Evolutionary conservation across 192 early-diverging fungal genomes (phyloP).

Genomic region (Backusella sp.): DNA sequence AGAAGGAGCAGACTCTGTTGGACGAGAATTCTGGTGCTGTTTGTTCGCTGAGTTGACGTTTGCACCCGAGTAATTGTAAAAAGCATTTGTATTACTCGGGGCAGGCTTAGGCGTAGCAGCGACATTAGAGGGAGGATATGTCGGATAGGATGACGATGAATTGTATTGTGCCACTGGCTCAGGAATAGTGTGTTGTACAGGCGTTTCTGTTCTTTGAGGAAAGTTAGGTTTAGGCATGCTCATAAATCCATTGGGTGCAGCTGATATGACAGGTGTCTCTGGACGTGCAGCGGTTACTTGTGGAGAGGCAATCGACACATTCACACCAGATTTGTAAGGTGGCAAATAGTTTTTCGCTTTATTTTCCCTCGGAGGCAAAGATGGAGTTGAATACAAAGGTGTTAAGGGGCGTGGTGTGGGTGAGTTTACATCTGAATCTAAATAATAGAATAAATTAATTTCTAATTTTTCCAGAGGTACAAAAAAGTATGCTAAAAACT

Average conservation of each 20-base stretch:
- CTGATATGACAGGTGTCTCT: conserved; percentile 5
- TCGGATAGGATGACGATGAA: background rate
- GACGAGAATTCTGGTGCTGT: background rate
- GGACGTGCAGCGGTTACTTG: background rate
- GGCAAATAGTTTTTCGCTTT: background rate
- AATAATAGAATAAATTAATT: background rate
- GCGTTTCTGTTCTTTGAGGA: background rate
- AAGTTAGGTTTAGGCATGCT: background rate
- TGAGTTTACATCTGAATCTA: background rate
- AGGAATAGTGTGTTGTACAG: background rate
- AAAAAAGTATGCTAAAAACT: background rate
- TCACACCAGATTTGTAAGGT: background rate
- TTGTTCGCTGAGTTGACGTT: background rate
- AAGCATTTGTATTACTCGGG: background rate
- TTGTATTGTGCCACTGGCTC: background rate
- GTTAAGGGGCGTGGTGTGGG: background rate
- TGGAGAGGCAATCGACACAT: background rate
- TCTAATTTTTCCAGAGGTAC: background rate
- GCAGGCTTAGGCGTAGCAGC: background rate
- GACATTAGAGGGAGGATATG: background rate
- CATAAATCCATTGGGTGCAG: background rate
- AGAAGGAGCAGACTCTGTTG: background rate
- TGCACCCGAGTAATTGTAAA: background rate
- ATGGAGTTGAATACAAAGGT: conserved; percentile 2
- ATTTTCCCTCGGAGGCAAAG: background rate